phyloP scores from a whole-genome alignment of 2,329 filamentous ascomycete genomes.

The Acarospora socialis region DNA sequence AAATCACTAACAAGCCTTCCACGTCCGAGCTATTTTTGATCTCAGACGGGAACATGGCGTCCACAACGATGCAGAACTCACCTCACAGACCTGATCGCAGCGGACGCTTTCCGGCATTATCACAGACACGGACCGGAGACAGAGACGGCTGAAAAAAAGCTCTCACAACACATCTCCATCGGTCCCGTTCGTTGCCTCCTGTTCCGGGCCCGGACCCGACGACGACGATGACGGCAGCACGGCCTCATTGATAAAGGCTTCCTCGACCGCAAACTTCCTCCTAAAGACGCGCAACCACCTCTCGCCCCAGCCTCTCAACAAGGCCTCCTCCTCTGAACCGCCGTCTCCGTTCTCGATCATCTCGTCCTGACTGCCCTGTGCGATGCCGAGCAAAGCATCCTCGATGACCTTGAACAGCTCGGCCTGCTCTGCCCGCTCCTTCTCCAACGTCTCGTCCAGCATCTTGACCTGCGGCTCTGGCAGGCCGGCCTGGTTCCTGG shows the following conservation, averaged over 20 bases:
- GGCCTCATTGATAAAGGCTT: slow-evolving; percentile 55
- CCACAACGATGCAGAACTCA: too few relatives aligned
- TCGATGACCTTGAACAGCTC: slow-evolving; percentile 70
- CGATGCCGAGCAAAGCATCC: slow-evolving; percentile 60
- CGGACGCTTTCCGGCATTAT: too few relatives aligned
- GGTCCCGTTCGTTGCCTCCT: too few relatives aligned
- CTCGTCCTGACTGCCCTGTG: slow-evolving; percentile 57
- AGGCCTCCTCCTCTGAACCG: slow-evolving; percentile 42
- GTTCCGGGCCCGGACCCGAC: too few relatives aligned
- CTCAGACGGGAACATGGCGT: too few relatives aligned
- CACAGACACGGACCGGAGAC: too few relatives aligned
- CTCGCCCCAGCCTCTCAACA: slow-evolving; percentile 66
- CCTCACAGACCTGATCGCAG: too few relatives aligned
- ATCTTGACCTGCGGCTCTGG: slow-evolving; percentile 40
- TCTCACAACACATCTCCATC: too few relatives aligned
- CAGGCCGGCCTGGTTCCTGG: slow-evolving; percentile 43
- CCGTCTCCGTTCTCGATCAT: slow-evolving; percentile 54
- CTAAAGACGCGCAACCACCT: slow-evolving; percentile 79
- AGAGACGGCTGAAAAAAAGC: too few relatives aligned
- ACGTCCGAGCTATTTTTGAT: too few relatives aligned
- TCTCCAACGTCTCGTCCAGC: slow-evolving; percentile 51
- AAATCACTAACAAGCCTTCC: too few relatives aligned
- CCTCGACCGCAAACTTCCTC: slow-evolving; percentile 71
- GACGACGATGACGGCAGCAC: too few relatives aligned
- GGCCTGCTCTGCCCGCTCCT: slow-evolving; percentile 60